phyloP scores from a whole-genome alignment of 78 protist genomes.

The slime mould (Dictyostelium discoideum) region DNA sequence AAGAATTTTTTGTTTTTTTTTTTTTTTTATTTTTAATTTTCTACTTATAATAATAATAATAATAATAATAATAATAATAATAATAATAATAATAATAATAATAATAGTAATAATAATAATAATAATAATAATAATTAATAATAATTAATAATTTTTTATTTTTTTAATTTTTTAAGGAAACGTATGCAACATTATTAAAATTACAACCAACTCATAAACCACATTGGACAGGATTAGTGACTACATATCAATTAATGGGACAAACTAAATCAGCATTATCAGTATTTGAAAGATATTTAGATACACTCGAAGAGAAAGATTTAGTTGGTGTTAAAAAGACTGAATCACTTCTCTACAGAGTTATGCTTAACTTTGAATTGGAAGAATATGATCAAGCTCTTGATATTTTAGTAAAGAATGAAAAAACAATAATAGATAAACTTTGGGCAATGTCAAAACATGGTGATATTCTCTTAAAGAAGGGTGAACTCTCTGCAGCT shows the following conservation, averaged over 20 bases:
- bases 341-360: constrained; percentile 81
- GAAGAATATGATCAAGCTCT: constrained; percentile 60
- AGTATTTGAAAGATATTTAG: constrained; percentile 67
- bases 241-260: constrained; percentile 85
- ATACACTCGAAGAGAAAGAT: constrained; percentile 8
- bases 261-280: constrained; percentile 47
- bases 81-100: not conserved
- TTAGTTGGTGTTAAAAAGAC: constrained; percentile 34
- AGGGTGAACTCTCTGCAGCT: not conserved
- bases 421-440: constrained; percentile 54
- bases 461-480: constrained; percentile 39
- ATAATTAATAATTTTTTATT: not conserved
- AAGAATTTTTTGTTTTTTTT: no score
- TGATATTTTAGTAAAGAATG: not conserved
- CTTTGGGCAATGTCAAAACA: constrained; percentile 44
- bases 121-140: no score
- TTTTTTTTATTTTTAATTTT: no score
- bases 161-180: constrained; percentile 31
- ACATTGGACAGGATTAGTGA: constrained; percentile 91
- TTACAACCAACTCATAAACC: constrained; percentile 72
- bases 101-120: not conserved
- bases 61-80: not conserved
- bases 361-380: constrained; percentile 53
- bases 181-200: constrained; percentile 84
- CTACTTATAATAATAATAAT: not conserved